Evolutionary conservation across 2,329 filamentous ascomycete genomes (phyloP).

Genomic region (Aspergillus aculeatinus): DNA sequence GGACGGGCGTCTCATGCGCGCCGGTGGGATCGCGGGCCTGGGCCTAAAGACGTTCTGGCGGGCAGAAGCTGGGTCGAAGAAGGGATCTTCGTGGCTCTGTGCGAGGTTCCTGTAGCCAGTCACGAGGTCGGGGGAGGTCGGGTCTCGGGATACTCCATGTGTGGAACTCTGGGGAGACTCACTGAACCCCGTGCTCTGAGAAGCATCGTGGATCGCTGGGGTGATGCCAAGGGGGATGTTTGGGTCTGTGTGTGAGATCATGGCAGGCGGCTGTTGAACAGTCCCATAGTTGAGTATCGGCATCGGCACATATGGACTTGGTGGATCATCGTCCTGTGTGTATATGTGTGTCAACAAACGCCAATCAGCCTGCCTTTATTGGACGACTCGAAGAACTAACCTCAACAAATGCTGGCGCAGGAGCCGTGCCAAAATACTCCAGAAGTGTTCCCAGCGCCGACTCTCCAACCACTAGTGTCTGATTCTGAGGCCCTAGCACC

Average conservation of each 20-base stretch:
- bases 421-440: not conserved
- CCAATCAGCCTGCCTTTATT: too few relatives aligned
- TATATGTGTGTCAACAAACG: too few relatives aligned
- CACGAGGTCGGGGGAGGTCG: not conserved
- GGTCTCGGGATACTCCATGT: not conserved
- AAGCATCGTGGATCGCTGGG: not conserved
- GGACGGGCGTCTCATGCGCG: not conserved
- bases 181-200: not conserved
- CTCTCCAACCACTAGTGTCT: not conserved
- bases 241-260: too few relatives aligned
- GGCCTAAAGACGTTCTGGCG: not conserved
- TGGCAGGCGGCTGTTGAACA: too few relatives aligned
- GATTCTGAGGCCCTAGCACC: not conserved
- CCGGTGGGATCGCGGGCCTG: not conserved
- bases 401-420: too few relatives aligned
- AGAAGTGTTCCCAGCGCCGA: not conserved
- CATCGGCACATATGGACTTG: too few relatives aligned
- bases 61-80: not conserved
- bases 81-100: not conserved
- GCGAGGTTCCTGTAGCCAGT: not conserved
- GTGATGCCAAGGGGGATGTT: not conserved
- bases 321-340: too few relatives aligned
- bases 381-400: too few relatives aligned
- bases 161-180: not conserved
- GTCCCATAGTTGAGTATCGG: too few relatives aligned